phyloP scores from a whole-genome alignment of 164 flowering plant species.

The Vitis riparia region DNA sequence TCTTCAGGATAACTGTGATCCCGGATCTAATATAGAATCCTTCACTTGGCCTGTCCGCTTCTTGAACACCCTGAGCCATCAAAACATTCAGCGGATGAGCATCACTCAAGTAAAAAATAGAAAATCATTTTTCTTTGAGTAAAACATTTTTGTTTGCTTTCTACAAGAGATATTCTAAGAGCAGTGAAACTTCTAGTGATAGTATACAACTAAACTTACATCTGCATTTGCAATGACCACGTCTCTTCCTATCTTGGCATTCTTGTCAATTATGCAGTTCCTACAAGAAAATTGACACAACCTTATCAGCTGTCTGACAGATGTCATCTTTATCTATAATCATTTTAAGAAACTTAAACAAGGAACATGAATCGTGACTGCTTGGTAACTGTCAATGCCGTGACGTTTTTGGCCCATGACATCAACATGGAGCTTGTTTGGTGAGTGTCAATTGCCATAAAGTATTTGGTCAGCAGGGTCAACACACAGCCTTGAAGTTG shows the following conservation, averaged over 20 bases:
- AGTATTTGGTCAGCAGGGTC: too few relatives aligned
- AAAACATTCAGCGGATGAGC: slow-evolving; percentile 2
- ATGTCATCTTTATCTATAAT: too few relatives aligned
- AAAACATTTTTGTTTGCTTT: background rate
- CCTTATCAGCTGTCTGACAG: background rate
- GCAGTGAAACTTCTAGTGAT: background rate
- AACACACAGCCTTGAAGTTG: too few relatives aligned
- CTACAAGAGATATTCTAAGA: background rate
- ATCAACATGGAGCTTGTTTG: too few relatives aligned
- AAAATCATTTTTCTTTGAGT: background rate
- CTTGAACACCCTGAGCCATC: slow-evolving; percentile 68
- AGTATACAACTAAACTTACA: slow-evolving; percentile 44
- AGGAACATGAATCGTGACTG: too few relatives aligned
- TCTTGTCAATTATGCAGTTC: slow-evolving; percentile 96
- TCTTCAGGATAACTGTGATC: slow-evolving; percentile 73
- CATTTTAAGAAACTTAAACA: too few relatives aligned
- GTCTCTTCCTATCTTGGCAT: slow-evolving; percentile 87
- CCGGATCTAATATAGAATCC: slow-evolving; percentile 92
- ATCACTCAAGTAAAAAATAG: background rate
- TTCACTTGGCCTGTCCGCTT: slow-evolving; percentile 76
- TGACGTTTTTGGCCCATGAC: too few relatives aligned
- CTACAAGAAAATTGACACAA: slow-evolving; percentile 29
- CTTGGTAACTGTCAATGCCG: too few relatives aligned
- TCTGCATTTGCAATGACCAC: slow-evolving; percentile 73
- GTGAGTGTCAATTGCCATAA: too few relatives aligned